Evolutionary conservation across 1,284 basidiomycete species (phyloP), one percentile per base, ranked within the genome.

Genomic region (Leccinum holopus): DNA sequence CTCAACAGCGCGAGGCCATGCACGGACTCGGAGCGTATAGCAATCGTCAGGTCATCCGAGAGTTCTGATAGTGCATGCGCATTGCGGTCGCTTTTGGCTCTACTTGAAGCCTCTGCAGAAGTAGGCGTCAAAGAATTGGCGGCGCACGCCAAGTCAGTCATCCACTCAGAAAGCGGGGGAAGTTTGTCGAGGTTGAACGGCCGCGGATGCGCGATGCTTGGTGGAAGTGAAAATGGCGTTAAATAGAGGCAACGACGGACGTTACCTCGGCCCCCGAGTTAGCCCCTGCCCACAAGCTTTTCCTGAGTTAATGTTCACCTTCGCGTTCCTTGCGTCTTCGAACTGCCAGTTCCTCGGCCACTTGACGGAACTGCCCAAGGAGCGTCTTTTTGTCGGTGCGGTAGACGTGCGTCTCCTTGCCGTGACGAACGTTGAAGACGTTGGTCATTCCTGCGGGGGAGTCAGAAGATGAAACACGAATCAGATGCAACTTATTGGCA

Each of bases 401-500:
- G 75, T 95, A 98, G 9, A 99, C 95, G 72, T 94, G 90, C 2
- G 91, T 93, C 78, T 98, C 97, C 76, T 97, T 97, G 8, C 91
- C 90, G 60, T 96, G 87, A 67, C 92, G 87, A 69, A 99, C 89
- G 81, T 98, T 98, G 83, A 99, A 91, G 1, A 97, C 96, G 71
- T 98, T 97, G 16, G 89, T 93, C 79, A 98, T 88, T 59, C 87
- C 96, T 95, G 65, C 5, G 18, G 57, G 59, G 39, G 35, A 49
- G 25, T 63, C 28, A 66, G 64, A 39, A 32, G 41, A 55, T 21
- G 53, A 37, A 51, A 55, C 9, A 9, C 61, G 6, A 39, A 16
- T 51, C 3, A 59, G 55, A 56, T 21, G 47, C 21, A 18, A 79
- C 89, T 67, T 67, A 94, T 93, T 88, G 3, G 94, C 84, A 6